Base-by-base conservation (phyloP, 805 yeast species). In the Saturnispora sanitii region DNA sequence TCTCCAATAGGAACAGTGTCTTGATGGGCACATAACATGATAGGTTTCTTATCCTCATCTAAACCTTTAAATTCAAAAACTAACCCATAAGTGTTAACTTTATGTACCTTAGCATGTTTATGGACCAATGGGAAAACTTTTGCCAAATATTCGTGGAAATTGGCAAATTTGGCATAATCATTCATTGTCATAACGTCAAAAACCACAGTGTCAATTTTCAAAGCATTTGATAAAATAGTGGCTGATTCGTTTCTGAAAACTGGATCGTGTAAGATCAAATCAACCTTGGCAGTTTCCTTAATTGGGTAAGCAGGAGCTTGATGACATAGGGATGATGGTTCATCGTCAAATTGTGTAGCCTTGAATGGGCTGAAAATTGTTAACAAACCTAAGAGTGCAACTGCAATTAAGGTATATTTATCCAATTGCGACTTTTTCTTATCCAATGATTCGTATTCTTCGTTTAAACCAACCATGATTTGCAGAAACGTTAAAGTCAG, bases 1-100 rank as follows among this genome's bases (percentile, higher is more conserved):
- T 60, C 58, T 47, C 77, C 82, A 6, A 82, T 80, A 1, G 94
- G 94, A 20, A 84, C 94, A 4, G 79, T 84, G 52, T 83, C 94
- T 56, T 75, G 81, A 55, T 84, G 94, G 1, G 88, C 88, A 52
- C 80, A 73, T 38, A 82, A 62, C 60, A 84, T 53, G 19, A 78
- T 49, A 11, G 94, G 94, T 55, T 79, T 77, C 47, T 77, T 60
- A 4, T 55, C 42, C 12, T 49, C 28, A 37, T 71, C 52, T 6
- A 71, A 56, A 4, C 94, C 92, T 44, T 68, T 55, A 73, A 84
- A 74, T 15, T 82, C 74, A 54, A 66, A 70, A 2, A 84, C 66
- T 40, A 84, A 61, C 2, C 83, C 86, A 47, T 75, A 73, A 4
- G 73, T 66, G 55, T 82, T 81, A 40, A 80, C 73, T 17, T 62